Percentiles rank a stretch among this genome's conserved stretches.
These are phyloP conservation scores for Quercus variabilis DNA, from an alignment of 306 rosid species.

Conservation along the genomic window DNA sequence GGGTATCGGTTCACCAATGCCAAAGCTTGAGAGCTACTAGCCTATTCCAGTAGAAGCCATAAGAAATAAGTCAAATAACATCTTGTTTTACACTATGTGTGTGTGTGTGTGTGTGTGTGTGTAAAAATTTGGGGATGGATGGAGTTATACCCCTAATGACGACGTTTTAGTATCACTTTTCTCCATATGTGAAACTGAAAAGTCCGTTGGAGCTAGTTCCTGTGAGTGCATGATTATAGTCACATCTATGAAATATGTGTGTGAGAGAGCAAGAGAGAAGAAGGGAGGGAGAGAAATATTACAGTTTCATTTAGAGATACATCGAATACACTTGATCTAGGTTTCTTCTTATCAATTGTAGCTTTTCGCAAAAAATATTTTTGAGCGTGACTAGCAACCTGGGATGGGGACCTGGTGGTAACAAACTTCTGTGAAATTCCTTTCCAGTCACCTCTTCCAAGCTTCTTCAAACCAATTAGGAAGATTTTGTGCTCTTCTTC, in stretches of 20 bases:
- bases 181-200: background rate
- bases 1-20: slow-evolving; percentile 23
- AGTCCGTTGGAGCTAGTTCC: too few relatives aligned
- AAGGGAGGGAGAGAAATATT: too few relatives aligned
- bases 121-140: background rate
- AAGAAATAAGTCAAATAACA: too few relatives aligned
- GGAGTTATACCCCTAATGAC: background rate
- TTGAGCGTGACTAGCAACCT: slow-evolving; percentile 75
- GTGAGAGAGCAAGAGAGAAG: too few relatives aligned
- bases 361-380: slow-evolving; percentile 47
- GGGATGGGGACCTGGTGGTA: slow-evolving; percentile 47
- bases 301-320: slow-evolving; percentile 16
- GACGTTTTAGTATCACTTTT: background rate
- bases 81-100: too few relatives aligned
- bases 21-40: too few relatives aligned
- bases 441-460: slow-evolving; percentile 72
- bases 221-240: too few relatives aligned
- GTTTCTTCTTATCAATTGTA: slow-evolving; percentile 35
- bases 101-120: too few relatives aligned
- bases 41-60: too few relatives aligned
- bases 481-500: slow-evolving; percentile 52
- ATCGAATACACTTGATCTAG: slow-evolving; percentile 56
- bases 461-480: slow-evolving; percentile 39
- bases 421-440: slow-evolving; percentile 53
- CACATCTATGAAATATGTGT: too few relatives aligned